These are phyloP conservation scores for Trypanosoma cruzi DNA, from an alignment of 208 protist genomes.

Conservation along the genomic window DNA sequence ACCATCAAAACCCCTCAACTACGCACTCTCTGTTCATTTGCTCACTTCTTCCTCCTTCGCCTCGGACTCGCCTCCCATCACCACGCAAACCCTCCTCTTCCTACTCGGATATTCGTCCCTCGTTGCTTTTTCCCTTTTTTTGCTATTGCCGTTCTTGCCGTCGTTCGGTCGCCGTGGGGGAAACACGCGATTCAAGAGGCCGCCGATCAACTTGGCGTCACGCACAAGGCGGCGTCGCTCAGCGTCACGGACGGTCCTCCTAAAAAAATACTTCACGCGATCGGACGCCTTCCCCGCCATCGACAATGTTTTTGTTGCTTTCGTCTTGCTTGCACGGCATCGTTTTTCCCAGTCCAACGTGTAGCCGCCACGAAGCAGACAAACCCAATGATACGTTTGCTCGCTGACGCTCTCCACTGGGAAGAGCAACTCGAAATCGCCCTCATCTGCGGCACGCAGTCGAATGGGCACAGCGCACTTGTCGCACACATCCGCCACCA, in stretches of 20 bases:
- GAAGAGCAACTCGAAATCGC: background rate
- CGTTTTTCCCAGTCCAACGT: conserved; percentile 16
- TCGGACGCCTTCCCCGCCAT: conserved; percentile 4
- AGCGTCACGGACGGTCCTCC: conserved; percentile 30
- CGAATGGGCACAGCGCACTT: conserved; percentile 28
- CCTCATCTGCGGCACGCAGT: conserved; percentile 1
- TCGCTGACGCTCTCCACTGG: conserved; percentile 11
- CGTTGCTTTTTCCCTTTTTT: background rate
- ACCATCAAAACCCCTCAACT: background rate
- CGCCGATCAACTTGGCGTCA: conserved; percentile 26
- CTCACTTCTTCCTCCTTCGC: background rate
- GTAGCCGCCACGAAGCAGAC: conserved; percentile 18
- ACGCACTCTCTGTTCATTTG: background rate
- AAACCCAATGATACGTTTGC: conserved; percentile 15
- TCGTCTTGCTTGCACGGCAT: too few species aligned
- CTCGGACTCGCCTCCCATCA: background rate
- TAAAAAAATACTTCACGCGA: conserved; percentile 45
- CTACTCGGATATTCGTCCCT: background rate
- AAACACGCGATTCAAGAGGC: conserved; percentile 23
- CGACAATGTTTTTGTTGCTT: background rate
- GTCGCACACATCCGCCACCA: conserved; percentile 14
- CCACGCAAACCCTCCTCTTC: background rate
- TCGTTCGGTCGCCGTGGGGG: conserved; percentile 7
- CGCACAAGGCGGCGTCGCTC: conserved; percentile 32
- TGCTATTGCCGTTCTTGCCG: too few species aligned